These are phyloP conservation scores for Debaryomyces prosopidis DNA, from an alignment of 805 yeast genomes.

Conservation along the genomic window DNA sequence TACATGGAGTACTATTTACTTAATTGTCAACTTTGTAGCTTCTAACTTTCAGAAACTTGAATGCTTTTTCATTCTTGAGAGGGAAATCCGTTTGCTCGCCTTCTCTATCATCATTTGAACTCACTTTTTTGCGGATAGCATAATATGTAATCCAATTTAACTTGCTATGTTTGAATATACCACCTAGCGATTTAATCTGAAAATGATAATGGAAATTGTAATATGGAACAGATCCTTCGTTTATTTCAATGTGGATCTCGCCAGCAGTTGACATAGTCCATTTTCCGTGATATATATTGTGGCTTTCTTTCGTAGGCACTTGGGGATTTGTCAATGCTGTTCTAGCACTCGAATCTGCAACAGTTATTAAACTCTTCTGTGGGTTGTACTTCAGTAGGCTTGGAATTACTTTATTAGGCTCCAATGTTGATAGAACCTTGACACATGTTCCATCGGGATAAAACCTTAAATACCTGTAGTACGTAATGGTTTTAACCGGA, in stretches of 20 bases:
- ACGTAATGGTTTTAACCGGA: constrained; percentile 83
- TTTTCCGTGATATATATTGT: constrained; percentile 46
- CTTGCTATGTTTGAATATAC: constrained; percentile 60
- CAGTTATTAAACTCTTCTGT: constrained; percentile 12
- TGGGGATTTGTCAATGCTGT: constrained; percentile 17
- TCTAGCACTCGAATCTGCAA: neutral
- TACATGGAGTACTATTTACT: neutral
- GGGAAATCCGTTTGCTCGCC: constrained; percentile 51
- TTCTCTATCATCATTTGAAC: constrained; percentile 47
- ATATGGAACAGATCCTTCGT: constrained; percentile 58
- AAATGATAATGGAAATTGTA: constrained; percentile 66
- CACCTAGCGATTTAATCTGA: constrained; percentile 59
- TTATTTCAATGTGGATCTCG: constrained; percentile 45
- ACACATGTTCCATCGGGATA: constrained; percentile 75
- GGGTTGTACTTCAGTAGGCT: constrained; percentile 38
- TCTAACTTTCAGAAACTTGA: constrained; percentile 69
- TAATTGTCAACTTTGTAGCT: constrained; percentile 23
- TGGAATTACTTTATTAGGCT: constrained; percentile 70
- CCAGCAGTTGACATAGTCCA: constrained; percentile 64
- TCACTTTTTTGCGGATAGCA: constrained; percentile 46
- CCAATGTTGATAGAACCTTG: constrained; percentile 67
- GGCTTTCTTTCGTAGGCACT: constrained; percentile 23
- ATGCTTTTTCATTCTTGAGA: constrained; percentile 73
- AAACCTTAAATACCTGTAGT: constrained; percentile 82
- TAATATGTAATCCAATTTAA: constrained; percentile 70